These are phyloP conservation scores for Verticillium longisporum DNA, from an alignment of 2,329 filamentous ascomycete species.

Conservation along the genomic window DNA sequence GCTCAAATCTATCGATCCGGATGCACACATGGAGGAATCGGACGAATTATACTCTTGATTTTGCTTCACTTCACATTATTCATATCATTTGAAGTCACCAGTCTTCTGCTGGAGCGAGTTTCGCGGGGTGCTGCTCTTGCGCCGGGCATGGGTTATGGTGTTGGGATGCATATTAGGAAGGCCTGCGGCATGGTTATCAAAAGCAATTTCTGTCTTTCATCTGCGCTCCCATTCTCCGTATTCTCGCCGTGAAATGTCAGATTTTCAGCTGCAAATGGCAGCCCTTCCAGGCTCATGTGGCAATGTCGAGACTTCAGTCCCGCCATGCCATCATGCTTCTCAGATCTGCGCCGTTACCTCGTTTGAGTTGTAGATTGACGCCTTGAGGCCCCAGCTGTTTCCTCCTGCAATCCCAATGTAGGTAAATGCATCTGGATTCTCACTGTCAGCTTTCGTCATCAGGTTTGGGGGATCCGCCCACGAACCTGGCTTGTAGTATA, in stretches of 20 bases:
- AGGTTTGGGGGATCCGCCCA: conserved; percentile 14
- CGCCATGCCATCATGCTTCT: not conserved
- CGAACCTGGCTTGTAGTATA: conserved; percentile 74
- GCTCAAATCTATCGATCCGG: conserved; percentile 49
- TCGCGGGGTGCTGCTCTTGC: no score
- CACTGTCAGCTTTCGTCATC: not conserved
- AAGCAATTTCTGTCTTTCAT: not conserved
- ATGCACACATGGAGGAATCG: conserved; percentile 27
- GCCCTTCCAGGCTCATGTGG: not conserved
- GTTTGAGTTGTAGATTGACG: conserved; percentile 47
- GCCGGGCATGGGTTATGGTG: not conserved
- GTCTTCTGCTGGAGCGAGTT: not conserved
- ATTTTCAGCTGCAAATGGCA: no score
- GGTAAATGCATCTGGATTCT: conserved; percentile 55
- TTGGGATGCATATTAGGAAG: not conserved
- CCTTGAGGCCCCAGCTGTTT: conserved; percentile 57
- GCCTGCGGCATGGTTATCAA: not conserved
- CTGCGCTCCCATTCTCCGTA: not conserved
- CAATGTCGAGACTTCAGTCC: not conserved
- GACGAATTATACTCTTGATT: conserved; percentile 18
- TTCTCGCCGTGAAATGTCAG: not conserved
- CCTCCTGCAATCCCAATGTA: conserved; percentile 54
- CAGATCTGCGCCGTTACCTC: conserved; percentile 19
- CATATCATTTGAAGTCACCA: not conserved
- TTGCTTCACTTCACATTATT: not conserved